Conservation (phyloP, 495 filamentous ascomycete species). For the Neurospora sp. region DNA sequence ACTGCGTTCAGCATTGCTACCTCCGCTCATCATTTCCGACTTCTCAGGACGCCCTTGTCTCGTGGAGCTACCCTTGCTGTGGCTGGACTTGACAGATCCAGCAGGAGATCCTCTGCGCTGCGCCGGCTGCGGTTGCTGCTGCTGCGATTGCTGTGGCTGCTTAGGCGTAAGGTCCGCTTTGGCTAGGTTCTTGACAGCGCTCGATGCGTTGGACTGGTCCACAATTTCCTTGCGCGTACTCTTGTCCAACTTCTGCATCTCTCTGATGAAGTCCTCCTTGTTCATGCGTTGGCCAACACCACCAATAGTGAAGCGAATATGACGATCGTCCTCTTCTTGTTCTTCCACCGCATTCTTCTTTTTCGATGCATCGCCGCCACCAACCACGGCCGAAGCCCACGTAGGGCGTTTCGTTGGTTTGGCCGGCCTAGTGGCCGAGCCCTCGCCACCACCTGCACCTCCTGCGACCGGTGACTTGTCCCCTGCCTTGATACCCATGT, state of each 20-base stretch:
- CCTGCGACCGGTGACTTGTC: conserved; percentile 21
- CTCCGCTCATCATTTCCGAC: conserved; percentile 10
- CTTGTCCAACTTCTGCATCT: conserved; percentile 73
- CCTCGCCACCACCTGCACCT: conserved; percentile 6
- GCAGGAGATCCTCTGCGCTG: conserved; percentile 2
- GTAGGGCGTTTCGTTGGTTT: conserved; percentile 6
- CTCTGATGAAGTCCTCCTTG: conserved; percentile 82
- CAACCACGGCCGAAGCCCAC: conserved; percentile 46
- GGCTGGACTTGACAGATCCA: background rate
- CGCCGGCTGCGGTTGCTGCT: conserved; percentile 2
- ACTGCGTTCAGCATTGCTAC: conserved; percentile 10
- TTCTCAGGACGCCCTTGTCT: background rate
- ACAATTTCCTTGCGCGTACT: conserved; percentile 62
- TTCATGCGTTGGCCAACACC: conserved; percentile 66
- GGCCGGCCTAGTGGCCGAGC: background rate
- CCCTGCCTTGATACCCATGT: conserved; percentile 32
- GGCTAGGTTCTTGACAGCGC: conserved; percentile 44
- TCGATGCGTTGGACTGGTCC: conserved; percentile 55
- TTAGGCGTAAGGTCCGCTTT: conserved; percentile 31
- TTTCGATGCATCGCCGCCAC: conserved; percentile 28
- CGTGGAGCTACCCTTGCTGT: background rate
- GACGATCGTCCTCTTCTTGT: conserved; percentile 59
- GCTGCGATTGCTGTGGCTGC: conserved; percentile 10
- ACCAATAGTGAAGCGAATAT: conserved; percentile 80
- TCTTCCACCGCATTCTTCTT: conserved; percentile 37